Conservation (phyloP, 805 yeast genomes). For the Priceomyces carsonii region DNA sequence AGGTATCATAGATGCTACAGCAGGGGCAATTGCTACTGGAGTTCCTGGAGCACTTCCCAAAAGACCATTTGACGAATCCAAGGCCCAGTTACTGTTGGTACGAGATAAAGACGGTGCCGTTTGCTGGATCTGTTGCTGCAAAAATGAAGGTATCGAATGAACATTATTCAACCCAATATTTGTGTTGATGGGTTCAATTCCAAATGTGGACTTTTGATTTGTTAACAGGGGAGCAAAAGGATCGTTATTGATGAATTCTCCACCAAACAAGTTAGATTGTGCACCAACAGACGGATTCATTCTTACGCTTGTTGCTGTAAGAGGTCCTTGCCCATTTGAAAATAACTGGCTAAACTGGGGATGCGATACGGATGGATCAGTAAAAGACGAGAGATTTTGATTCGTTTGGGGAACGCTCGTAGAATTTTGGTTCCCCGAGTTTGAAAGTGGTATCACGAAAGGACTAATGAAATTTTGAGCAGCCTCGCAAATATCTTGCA, state of each 20-base stretch:
- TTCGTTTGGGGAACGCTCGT: constrained; percentile 2
- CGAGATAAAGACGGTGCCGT: constrained; percentile 34
- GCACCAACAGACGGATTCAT: constrained; percentile 14
- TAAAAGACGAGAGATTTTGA: constrained; percentile 1
- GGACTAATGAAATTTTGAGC: constrained; percentile 57
- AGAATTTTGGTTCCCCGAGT: constrained; percentile 8
- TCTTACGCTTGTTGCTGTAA: constrained; percentile 30
- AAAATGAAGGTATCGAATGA: constrained; percentile 32
- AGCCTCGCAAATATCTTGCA: constrained; percentile 52
- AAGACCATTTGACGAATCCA: constrained; percentile 22
- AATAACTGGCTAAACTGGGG: constrained; percentile 31
- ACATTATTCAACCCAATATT: constrained; percentile 14
- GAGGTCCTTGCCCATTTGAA: constrained; percentile 20
- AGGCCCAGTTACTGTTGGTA: constrained; percentile 41
- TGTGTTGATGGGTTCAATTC: constrained; percentile 23
- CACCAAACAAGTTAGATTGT: constrained; percentile 22
- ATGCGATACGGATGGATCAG: constrained; percentile 10
- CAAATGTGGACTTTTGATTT: constrained; percentile 18
- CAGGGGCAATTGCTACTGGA: constrained; percentile 25
- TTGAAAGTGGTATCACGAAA: constrained; percentile 59
- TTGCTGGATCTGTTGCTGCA: constrained; percentile 32
- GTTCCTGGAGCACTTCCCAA: constrained; percentile 28
- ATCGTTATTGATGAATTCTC: constrained; percentile 22
- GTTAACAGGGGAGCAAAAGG: constrained; percentile 17
- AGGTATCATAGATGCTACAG: constrained; percentile 20